A percentile compares a stretch with the other conserved stretches of the same genome.
These are phyloP conservation scores for Lagenidium giganteum DNA, from an alignment of 352 stramenopile genomes.

Conservation along the genomic window DNA sequence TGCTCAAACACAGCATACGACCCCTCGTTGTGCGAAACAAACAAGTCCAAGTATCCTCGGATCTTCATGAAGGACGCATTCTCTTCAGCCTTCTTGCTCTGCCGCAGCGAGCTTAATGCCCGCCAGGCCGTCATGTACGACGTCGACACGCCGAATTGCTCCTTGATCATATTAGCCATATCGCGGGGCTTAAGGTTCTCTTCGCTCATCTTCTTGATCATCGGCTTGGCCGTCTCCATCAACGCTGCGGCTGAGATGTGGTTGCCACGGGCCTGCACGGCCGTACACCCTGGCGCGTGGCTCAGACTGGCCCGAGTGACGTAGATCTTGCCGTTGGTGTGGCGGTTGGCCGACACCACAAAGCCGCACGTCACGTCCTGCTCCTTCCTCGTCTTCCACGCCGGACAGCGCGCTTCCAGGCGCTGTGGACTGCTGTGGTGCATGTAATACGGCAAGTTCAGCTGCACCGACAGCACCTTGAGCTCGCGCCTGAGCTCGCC, in stretches of 20 bases:
- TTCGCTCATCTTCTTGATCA: slow-evolving; percentile 49
- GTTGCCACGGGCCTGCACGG: slow-evolving; percentile 40
- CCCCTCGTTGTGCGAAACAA: slow-evolving; percentile 48
- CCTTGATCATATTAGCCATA: slow-evolving; percentile 79
- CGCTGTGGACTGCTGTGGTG: slow-evolving; percentile 79
- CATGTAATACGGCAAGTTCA: slow-evolving; percentile 73
- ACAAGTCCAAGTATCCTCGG: slow-evolving; percentile 50
- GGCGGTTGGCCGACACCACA: slow-evolving; percentile 68
- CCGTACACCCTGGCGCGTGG: slow-evolving; percentile 39
- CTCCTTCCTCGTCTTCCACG: slow-evolving; percentile 67
- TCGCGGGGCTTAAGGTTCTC: slow-evolving; percentile 65
- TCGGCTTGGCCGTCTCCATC: slow-evolving; percentile 70
- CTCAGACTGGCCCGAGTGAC: slow-evolving; percentile 51
- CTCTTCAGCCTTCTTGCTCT: slow-evolving; percentile 65
- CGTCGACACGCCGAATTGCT: slow-evolving; percentile 71
- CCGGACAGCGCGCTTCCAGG: slow-evolving; percentile 69
- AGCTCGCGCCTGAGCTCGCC: slow-evolving; percentile 64
- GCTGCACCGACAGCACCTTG: slow-evolving; percentile 70
- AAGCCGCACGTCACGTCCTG: slow-evolving; percentile 47
- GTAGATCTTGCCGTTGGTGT: slow-evolving; percentile 73
- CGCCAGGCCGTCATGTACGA: slow-evolving; percentile 82
- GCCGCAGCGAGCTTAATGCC: slow-evolving; percentile 58
- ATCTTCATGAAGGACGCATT: slow-evolving; percentile 68
- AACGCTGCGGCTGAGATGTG: slow-evolving; percentile 56
- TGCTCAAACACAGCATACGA: slow-evolving; percentile 68